Percentiles rank a stretch among this genome's conserved stretches.
Conservation (phyloP, 495 filamentous ascomycete species). For the Parathielavia hyrcaniae region DNA sequence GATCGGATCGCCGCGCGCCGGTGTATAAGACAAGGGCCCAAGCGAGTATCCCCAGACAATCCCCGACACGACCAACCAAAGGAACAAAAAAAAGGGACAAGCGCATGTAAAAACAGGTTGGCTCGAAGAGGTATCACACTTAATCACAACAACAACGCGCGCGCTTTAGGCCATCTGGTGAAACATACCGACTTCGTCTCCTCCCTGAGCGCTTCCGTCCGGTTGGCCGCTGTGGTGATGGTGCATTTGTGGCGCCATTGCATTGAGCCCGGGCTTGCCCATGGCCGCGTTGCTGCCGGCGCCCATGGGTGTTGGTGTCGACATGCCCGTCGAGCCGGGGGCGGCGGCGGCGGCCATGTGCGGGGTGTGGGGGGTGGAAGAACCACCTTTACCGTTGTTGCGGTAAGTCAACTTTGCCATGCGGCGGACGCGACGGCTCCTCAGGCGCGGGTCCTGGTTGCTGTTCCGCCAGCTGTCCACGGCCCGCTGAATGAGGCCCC, state of each 20-base stretch:
- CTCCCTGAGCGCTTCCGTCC: slow-evolving; percentile 59
- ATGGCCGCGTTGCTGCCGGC: slow-evolving; percentile 42
- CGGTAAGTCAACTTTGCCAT: slow-evolving; percentile 93
- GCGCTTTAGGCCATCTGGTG: slow-evolving; percentile 61
- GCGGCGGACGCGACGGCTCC: slow-evolving; percentile 83
- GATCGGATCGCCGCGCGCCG: slow-evolving; percentile 34
- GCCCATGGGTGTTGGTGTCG: slow-evolving; percentile 44
- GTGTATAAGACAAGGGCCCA: slow-evolving; percentile 39
- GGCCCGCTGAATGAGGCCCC: slow-evolving; percentile 90
- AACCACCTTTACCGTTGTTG: slow-evolving; percentile 48
- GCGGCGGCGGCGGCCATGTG: slow-evolving; percentile 39
- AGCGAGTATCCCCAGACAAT: slow-evolving; percentile 29
- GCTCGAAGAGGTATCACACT: slow-evolving; percentile 46
- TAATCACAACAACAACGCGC: slow-evolving; percentile 44
- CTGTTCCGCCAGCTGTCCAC: slow-evolving; percentile 99
- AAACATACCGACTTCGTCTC: slow-evolving; percentile 95
- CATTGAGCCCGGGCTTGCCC: slow-evolving; percentile 53
- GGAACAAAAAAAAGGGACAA: slow-evolving; percentile 20
- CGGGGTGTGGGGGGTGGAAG: slow-evolving; percentile 38
- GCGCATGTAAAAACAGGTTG: slow-evolving; percentile 26
- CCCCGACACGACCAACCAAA: slow-evolving; percentile 27
- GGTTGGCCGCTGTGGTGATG: slow-evolving; percentile 66
- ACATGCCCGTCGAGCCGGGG: slow-evolving; percentile 51
- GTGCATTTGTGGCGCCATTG: slow-evolving; percentile 53
- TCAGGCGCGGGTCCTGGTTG: slow-evolving; percentile 86